Percentiles rank a stretch among this genome's conserved stretches.
phyloP scores from a whole-genome alignment of 2,329 filamentous ascomycete species.

The Cercospora sp. region DNA sequence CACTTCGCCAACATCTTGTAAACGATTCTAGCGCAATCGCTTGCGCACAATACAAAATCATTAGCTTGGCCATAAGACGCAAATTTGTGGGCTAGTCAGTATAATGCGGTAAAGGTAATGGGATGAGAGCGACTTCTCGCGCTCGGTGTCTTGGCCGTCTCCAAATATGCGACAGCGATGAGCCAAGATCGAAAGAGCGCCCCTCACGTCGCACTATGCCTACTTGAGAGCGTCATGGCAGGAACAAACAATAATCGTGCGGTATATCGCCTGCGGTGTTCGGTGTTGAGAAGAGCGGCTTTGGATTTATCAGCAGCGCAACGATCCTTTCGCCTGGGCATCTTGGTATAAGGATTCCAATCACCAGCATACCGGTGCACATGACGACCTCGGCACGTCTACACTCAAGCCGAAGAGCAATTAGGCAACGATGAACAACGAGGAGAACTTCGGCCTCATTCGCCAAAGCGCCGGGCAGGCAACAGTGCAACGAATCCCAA shows the following conservation, averaged over 20 bases:
- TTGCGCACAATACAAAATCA: neutral
- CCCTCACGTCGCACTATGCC: neutral
- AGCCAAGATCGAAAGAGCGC: neutral
- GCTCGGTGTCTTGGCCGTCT: neutral
- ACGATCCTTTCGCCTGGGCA: neutral
- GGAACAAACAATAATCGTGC: no score
- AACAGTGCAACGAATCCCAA: neutral
- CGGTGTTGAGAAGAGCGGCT: neutral
- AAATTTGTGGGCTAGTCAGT: neutral
- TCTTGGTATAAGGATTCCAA: neutral
- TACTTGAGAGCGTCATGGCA: neutral
- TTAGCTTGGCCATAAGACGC: neutral
- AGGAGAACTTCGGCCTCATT: neutral
- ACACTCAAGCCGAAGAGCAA: neutral
- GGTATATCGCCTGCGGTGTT: neutral
- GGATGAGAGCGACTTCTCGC: neutral
- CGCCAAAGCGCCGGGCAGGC: neutral
- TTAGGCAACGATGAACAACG: neutral
- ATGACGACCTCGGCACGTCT: neutral
- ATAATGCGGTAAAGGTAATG: neutral
- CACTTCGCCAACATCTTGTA: neutral
- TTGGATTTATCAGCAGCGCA: neutral
- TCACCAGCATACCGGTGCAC: neutral
- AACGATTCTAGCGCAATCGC: neutral
- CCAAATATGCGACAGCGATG: neutral